Evolutionary conservation across 164 flowering plant species (phyloP).

Genomic region (Macadamia tetraphylla): DNA sequence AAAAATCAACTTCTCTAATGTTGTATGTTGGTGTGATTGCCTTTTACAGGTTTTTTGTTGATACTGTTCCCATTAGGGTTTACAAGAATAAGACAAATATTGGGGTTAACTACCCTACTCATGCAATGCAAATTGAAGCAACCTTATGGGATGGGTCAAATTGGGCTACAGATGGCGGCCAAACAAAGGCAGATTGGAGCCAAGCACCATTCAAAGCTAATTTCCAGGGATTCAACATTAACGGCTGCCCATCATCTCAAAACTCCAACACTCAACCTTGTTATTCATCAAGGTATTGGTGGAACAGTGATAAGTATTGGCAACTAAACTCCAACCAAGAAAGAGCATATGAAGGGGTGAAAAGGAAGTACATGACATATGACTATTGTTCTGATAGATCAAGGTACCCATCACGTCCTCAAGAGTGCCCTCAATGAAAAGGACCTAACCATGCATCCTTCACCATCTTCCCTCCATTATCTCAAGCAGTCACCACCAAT

Average conservation of each 20-base stretch:
- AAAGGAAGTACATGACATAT: slow-evolving; percentile 34
- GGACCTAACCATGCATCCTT: not conserved
- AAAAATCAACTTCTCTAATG: too few relatives aligned
- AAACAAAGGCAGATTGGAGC: slow-evolving; percentile 44
- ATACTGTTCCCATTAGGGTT: slow-evolving; percentile 57
- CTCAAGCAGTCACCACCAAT: too few relatives aligned
- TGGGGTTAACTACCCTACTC: slow-evolving; percentile 49
- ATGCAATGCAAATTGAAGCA: slow-evolving; percentile 45
- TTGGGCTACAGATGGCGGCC: slow-evolving; percentile 78
- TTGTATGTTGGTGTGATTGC: not conserved
- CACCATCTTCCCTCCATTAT: too few relatives aligned
- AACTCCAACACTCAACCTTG: slow-evolving; percentile 6
- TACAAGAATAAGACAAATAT: slow-evolving; percentile 38
- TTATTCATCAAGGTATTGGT: slow-evolving; percentile 30
- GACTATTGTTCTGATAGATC: slow-evolving; percentile 52
- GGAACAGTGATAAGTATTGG: slow-evolving; percentile 40
- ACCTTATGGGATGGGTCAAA: slow-evolving; percentile 62
- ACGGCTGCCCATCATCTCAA: slow-evolving; percentile 37
- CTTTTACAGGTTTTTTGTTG: slow-evolving; percentile 56
- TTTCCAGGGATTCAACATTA: slow-evolving; percentile 36
- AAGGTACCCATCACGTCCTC: slow-evolving; percentile 35
- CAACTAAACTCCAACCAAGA: slow-evolving; percentile 19
- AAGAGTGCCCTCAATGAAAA: slow-evolving; percentile 32
- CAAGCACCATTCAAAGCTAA: slow-evolving; percentile 51
- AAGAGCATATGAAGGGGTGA: slow-evolving; percentile 19